Evolutionary conservation across 805 yeast genomes (phyloP), one percentile per base, ranked within the genome.

Genomic region (Candida parachauliodes): DNA sequence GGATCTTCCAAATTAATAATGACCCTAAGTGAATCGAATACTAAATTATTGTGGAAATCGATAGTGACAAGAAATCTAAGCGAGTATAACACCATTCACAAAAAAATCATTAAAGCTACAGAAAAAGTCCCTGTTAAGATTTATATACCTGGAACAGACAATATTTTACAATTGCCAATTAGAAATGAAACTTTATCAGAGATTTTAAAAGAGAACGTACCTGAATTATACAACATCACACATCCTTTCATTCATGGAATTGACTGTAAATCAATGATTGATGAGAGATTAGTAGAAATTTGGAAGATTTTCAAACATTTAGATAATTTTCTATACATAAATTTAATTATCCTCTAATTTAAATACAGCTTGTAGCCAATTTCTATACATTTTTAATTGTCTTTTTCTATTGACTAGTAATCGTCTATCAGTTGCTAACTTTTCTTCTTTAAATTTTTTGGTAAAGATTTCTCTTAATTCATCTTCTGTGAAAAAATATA

Each of bases 321-420:
- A 36, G 73, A 68, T 38, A 60, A 61, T 46, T 63, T 66, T 38
- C 47, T 67, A 42, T 63, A 67, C 40, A 42, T 65, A 14, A 46
- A 57, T n/a, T 35, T 59, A 24, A 37, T 49, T 40, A 43, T 11
- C 28, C 63, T 37, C 20, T 31, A 5, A 4, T 6, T 67, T 73
- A 57, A 91, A 91, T 18, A 87, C 88, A 1, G 93, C 98, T 64
- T 93, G 98, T 40, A 93, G 65, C 98, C 98, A 93, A 42, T 88
- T 86, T 52, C 98, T 72, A 58, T 87, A 93, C 98, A 93, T 93
- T 62, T 93, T 93, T 46, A 93, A 65, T 59, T 84, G 84, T 55
- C 91, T 82, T 63, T 91, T 89, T 52, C 98, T 74, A 59, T 93
- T 93, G 17, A 93, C 97, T 46, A 93, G 68, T 50, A 93, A 68